Conservation (phyloP, 1,284 basidiomycete genomes). For the Microbotryum intermedium region DNA sequence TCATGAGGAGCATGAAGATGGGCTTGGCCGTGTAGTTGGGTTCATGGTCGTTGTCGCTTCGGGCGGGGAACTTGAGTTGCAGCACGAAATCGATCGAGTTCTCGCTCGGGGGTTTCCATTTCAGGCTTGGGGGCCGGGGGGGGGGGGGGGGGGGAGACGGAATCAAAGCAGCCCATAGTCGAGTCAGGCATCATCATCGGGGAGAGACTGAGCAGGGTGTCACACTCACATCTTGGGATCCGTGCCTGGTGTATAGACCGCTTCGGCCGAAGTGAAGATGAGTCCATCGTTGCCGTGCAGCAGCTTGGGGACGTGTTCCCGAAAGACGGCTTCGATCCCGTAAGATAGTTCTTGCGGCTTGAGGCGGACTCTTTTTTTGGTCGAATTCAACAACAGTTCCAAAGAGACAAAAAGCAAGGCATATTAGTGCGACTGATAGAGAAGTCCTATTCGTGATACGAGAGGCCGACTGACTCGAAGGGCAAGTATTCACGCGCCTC, state of each 20-base stretch:
- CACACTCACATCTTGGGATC: constrained; percentile 74
- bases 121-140: too few species aligned
- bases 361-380: constrained; percentile 62
- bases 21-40: constrained; percentile 82
- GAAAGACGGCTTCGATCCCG: constrained; percentile 73
- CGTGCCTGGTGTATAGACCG: constrained; percentile 79
- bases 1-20: constrained; percentile 58
- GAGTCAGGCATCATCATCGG: constrained; percentile 4
- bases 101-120: constrained; percentile 98
- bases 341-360: constrained; percentile 89
- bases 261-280: constrained; percentile 87
- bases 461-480: constrained; percentile 60
- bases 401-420: neutral
- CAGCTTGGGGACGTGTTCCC: constrained; percentile 71
- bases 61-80: constrained; percentile 78
- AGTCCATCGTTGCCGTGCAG: constrained; percentile 93
- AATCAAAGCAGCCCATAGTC: too few species aligned
- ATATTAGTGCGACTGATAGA: too few species aligned
- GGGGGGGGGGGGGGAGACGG: too few species aligned
- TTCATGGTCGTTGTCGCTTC: constrained; percentile 46
- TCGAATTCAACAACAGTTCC: too few species aligned
- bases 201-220: neutral
- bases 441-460: too few species aligned
- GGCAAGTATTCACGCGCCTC: constrained; percentile 58
- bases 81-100: constrained; percentile 98